A percentile compares a stretch with the other conserved stretches of the same genome.
Conservation (phyloP, 2,329 filamentous ascomycete species). For the Berkeleyomyces basicola region DNA sequence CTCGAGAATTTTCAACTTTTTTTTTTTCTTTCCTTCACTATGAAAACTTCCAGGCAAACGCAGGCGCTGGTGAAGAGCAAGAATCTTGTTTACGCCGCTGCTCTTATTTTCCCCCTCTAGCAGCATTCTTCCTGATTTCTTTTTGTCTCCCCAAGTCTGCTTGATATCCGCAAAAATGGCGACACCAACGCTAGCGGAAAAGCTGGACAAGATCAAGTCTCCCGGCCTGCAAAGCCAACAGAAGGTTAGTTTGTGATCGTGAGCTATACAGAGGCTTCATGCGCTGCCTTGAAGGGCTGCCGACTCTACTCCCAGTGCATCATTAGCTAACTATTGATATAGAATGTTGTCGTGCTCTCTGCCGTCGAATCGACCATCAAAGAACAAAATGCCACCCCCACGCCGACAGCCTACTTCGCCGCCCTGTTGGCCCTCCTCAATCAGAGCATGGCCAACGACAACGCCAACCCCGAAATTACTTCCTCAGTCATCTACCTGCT, state of each 20-base stretch:
- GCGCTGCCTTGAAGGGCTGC: too few species aligned
- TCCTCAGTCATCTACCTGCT: conserved; percentile 87
- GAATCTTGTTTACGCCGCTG: background rate
- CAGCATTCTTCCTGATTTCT: background rate
- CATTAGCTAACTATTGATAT: background rate
- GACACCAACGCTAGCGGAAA: conserved; percentile 54
- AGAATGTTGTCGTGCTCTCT: conserved; percentile 74
- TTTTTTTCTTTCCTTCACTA: conserved; percentile 6
- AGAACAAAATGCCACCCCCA: conserved; percentile 68
- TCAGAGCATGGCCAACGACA: conserved; percentile 53
- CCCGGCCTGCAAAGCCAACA: conserved; percentile 92
- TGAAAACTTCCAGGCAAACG: background rate
- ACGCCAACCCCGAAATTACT: conserved; percentile 65
- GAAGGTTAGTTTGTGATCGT: conserved; percentile 39
- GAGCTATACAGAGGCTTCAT: too few species aligned
- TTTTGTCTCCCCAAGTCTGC: conserved; percentile 14
- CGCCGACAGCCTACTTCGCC: conserved; percentile 85
- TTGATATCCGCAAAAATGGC: conserved; percentile 24
- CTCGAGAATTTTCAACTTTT: conserved; percentile 12
- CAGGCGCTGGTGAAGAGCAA: background rate
- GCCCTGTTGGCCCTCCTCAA: conserved; percentile 79
- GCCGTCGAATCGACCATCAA: conserved; percentile 87
- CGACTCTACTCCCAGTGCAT: too few species aligned
- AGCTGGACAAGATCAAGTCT: conserved; percentile 91
- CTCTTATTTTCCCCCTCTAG: background rate